Evolutionary conservation across 768 basidiomycete species (phyloP).

Genomic region (Omphalotus guepiniiformis): DNA sequence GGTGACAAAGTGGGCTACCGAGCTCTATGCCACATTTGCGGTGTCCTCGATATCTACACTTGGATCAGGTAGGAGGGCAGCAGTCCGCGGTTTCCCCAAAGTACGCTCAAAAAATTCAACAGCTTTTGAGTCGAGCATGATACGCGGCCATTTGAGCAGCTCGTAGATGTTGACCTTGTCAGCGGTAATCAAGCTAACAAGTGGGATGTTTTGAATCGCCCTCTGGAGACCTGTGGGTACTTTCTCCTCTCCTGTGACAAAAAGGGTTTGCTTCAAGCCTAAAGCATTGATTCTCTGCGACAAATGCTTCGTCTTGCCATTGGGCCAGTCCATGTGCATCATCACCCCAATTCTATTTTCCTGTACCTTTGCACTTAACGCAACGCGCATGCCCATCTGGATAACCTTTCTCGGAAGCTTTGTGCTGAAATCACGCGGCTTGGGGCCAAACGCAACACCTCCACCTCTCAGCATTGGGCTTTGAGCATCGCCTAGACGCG

Average conservation of each 20-base stretch:
- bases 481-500: slow-evolving; percentile 86
- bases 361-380: slow-evolving; percentile 77
- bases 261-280: slow-evolving; percentile 70
- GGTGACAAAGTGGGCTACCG: too few species aligned
- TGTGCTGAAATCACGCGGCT: slow-evolving; percentile 88
- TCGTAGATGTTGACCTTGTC: slow-evolving; percentile 78
- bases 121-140: slow-evolving; percentile 78
- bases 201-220: slow-evolving; percentile 68
- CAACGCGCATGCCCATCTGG: slow-evolving; percentile 89
- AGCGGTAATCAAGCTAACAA: slow-evolving; percentile 58
- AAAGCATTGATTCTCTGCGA: slow-evolving; percentile 56
- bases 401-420: slow-evolving; percentile 91
- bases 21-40: too few species aligned
- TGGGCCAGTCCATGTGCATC: slow-evolving; percentile 65
- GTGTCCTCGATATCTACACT: too few species aligned
- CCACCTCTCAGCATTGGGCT: slow-evolving; percentile 88
- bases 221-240: slow-evolving; percentile 54
- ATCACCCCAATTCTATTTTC: slow-evolving; percentile 76
- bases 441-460: slow-evolving; percentile 88
- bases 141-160: slow-evolving; percentile 74
- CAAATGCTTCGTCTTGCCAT: slow-evolving; percentile 66
- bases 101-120: slow-evolving; percentile 73
- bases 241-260: slow-evolving; percentile 61
- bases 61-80: too few species aligned
- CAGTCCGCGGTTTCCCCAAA: slow-evolving; percentile 37